phyloP scores from a whole-genome alignment of 2,329 filamentous ascomycete species.

The Penicillium sp. region DNA sequence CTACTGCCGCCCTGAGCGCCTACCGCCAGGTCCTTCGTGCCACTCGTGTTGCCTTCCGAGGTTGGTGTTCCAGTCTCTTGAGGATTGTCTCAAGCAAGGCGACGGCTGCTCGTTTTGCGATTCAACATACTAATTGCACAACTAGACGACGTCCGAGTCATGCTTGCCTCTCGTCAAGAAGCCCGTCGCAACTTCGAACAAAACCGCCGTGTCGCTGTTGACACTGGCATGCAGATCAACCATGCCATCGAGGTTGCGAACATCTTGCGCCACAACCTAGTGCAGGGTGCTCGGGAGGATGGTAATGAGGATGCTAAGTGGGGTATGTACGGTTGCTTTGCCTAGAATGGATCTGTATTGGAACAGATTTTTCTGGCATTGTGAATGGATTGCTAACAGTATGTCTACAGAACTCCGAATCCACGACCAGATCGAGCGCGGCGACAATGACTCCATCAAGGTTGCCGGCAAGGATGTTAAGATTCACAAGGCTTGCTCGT shows the following conservation, averaged over 20 bases:
- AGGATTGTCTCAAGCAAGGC: not conserved
- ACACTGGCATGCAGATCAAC: constrained; percentile 64
- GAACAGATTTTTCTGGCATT: not conserved
- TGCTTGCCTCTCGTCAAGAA: constrained; percentile 69
- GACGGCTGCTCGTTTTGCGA: too few species aligned
- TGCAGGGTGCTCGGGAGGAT: constrained; percentile 66
- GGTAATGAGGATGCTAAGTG: constrained; percentile 35
- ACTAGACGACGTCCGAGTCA: constrained; percentile 67
- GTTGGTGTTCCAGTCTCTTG: constrained; percentile 44
- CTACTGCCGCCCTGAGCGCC: constrained; percentile 65
- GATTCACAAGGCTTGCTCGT: constrained; percentile 44
- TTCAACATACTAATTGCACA: constrained; percentile 7
- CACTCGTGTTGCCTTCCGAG: constrained; percentile 77
- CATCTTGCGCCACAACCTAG: constrained; percentile 79
- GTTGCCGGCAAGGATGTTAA: constrained; percentile 46
- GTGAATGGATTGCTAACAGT: constrained; percentile 4
- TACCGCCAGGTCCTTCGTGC: constrained; percentile 83
- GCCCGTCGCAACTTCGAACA: constrained; percentile 73
- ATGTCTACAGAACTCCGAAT: constrained; percentile 70
- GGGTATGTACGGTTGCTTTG: constrained; percentile 27
- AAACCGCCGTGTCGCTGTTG: constrained; percentile 61
- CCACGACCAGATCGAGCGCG: constrained; percentile 85
- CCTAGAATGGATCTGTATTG: not conserved
- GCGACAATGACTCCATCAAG: constrained; percentile 91
- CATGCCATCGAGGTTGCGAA: constrained; percentile 81